These are phyloP conservation scores for Ceratocystis ficicola DNA, from an alignment of 2,329 filamentous ascomycete genomes.

Conservation along the genomic window DNA sequence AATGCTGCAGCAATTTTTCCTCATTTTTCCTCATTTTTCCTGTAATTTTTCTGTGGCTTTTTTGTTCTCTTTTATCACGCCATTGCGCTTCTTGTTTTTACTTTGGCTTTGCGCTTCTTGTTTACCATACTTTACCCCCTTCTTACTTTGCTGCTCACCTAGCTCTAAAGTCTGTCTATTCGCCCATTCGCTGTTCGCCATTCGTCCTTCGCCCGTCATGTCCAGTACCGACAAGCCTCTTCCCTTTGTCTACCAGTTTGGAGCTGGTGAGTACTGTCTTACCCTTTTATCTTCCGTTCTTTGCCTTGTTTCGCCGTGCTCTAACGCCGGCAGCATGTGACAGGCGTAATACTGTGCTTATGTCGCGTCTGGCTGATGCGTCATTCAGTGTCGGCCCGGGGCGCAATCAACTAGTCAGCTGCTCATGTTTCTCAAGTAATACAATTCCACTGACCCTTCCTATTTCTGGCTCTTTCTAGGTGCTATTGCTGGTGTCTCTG, in stretches of 20 bases:
- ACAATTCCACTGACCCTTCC: not conserved
- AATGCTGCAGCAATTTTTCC: not conserved
- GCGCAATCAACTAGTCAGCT: not conserved
- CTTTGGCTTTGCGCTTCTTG: slow-evolving; percentile 6
- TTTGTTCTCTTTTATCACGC: slow-evolving; percentile 1
- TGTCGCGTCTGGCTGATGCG: not conserved
- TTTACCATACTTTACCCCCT: slow-evolving; percentile 7
- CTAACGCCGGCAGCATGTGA: slow-evolving; percentile 8
- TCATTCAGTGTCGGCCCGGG: not conserved
- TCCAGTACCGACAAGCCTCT: slow-evolving; percentile 56
- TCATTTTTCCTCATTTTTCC: not conserved
- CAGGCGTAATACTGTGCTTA: not conserved
- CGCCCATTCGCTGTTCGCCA: slow-evolving; percentile 18
- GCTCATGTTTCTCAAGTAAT: not conserved
- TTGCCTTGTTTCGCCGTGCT: not conserved
- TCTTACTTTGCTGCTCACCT: not conserved
- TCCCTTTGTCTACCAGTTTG: slow-evolving; percentile 90
- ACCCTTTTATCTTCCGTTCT: not conserved
- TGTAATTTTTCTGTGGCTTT: slow-evolving; percentile 7
- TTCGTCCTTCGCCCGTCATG: slow-evolving; percentile 39
- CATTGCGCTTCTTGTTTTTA: not conserved
- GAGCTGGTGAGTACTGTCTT: slow-evolving; percentile 50
- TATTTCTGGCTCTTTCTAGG: slow-evolving; percentile 34
- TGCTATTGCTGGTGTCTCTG: slow-evolving; percentile 93
- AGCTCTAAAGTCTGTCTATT: not conserved